Percentiles rank a stretch among this genome's conserved stretches.
Conservation (phyloP, 2,329 filamentous ascomycete genomes). For the Penicillium sp. region DNA sequence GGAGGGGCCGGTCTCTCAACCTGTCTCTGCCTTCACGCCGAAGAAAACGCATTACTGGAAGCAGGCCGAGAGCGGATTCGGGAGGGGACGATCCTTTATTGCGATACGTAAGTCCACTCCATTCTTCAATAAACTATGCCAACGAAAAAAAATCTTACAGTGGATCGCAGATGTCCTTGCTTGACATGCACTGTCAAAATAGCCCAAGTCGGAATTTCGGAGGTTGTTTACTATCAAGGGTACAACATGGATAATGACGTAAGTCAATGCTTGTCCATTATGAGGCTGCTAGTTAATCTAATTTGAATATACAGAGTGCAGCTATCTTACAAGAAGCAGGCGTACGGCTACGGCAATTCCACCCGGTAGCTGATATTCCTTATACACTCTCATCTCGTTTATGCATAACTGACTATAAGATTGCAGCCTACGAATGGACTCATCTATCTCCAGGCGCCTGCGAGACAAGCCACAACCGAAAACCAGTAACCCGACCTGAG, state of each 20-base stretch:
- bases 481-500: neutral
- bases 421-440: conserved; percentile 61
- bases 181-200: conserved; percentile 99
- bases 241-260: conserved; percentile 89
- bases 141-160: neutral
- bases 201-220: conserved; percentile 88
- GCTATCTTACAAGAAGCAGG: conserved; percentile 80
- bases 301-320: conserved; percentile 55
- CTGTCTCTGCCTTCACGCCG: conserved; percentile 94
- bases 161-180: conserved; percentile 68
- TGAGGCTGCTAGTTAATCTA: conserved; percentile 6
- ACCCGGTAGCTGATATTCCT: conserved; percentile 58
- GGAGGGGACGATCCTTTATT: conserved; percentile 80
- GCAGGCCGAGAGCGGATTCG: conserved; percentile 87
- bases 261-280: conserved; percentile 9
- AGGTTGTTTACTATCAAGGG: conserved; percentile 90
- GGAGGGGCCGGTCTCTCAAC: conserved; percentile 74
- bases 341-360: conserved; percentile 81
- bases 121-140: neutral
- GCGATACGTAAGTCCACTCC: conserved; percentile 62
- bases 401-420: neutral
- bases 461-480: neutral
- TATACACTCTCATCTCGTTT: neutral
- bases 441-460: conserved; percentile 57
- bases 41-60: conserved; percentile 95